These are phyloP conservation scores for Lepidopterella palustris DNA, from an alignment of 495 filamentous ascomycete species.

Conservation along the genomic window DNA sequence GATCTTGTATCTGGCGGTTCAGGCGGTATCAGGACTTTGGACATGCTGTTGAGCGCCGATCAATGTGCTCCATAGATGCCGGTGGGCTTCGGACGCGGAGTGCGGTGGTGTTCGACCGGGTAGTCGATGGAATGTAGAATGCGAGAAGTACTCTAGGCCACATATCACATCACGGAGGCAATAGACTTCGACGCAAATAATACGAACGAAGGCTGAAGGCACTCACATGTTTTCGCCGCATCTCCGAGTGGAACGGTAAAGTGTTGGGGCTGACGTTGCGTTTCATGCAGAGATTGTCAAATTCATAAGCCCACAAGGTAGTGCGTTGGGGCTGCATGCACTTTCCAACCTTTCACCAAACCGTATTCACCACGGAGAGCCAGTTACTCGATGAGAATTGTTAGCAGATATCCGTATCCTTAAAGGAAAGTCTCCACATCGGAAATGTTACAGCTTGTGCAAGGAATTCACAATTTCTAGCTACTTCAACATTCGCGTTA, in stretches of 20 bases:
- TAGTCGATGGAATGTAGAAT: background rate
- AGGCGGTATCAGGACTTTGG: conserved; percentile 6
- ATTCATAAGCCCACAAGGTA: no score
- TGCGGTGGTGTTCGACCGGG: background rate
- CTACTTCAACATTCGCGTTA: no score
- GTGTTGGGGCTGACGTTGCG: background rate
- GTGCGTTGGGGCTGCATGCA: no score
- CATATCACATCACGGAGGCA: background rate
- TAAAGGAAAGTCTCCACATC: no score
- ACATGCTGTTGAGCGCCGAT: conserved; percentile 4
- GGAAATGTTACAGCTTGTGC: no score
- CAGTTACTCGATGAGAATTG: no score
- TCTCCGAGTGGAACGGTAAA: background rate
- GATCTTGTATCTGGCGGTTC: conserved; percentile 2
- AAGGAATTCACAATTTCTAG: no score
- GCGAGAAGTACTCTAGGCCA: background rate
- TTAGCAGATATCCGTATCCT: no score
- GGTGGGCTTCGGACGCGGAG: background rate
- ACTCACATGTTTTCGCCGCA: background rate
- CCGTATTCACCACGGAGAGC: no score
- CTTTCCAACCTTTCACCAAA: no score
- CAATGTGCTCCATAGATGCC: conserved; percentile 1
- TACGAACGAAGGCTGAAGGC: background rate
- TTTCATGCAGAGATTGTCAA: background rate
- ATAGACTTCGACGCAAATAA: background rate